Evolutionary conservation across 2,329 filamentous ascomycete species (phyloP), one percentile per base, ranked within the genome.

Genomic region (Exserohilum rostratum): DNA sequence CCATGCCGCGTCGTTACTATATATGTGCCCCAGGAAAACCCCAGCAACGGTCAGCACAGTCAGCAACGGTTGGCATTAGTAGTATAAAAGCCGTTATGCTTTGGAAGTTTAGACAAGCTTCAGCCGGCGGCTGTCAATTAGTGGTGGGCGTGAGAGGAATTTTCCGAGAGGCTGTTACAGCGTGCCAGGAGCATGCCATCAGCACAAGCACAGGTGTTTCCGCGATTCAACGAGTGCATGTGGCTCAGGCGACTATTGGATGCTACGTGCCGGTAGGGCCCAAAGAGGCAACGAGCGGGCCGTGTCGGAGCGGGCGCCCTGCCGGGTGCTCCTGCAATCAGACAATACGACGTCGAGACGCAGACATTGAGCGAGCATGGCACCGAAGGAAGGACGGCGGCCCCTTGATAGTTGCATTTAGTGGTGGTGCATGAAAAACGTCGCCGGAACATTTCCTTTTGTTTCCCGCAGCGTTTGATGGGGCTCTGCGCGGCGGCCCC

Each of bases 391-490:
- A 15, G 4, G 7, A 25, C 22, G 31, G 31, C 11, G 34, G n/a
- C 35, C 17, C 35, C 22, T 30, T 29, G 27, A 43, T 7, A 25
- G n/a, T n/a, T n/a, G 34, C 22, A 34, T 15, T 7, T 15, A 15
- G 13, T n/a, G 13, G 15, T 13, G 27, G 29, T 39, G 53, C 50
- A 53, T 51, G 50, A 53, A 53, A n/a, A 33, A 30, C 37, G 42
- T 44, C 37, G 34, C 42, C 46, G 56, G 49, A 51, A 44, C 29
- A 50, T 44, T 48, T 53, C 50, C 46, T 57, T 45, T 57, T 53
- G 57, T 59, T 57, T 53, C 46, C 40, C 38, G 42, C 25, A 34
- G 45, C 33, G 53, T 57, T 57, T 50, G 50, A 57, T 40, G 35
- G 50, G 34, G 20, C 34, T 29, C 13, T 25, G 37, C 33, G 53